Evolutionary conservation across 805 yeast genomes (phyloP), one percentile per base, ranked within the genome.

Genomic region (Jamesozyma jinghongensis): DNA sequence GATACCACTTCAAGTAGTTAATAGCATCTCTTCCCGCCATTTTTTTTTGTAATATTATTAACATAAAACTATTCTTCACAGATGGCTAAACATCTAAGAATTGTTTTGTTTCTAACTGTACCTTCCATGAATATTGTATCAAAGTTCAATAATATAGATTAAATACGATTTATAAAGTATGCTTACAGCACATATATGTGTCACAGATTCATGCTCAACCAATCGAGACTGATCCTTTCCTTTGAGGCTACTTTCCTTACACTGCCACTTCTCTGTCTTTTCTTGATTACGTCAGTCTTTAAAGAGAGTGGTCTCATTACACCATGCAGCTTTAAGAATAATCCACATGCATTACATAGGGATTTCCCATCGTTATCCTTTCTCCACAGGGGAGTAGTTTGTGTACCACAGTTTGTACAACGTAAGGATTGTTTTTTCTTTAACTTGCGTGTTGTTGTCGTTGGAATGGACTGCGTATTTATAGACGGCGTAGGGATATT

Each of bases 311-410:
- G 97, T 42, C 97, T 68, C 44, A 84, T 92, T 3, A 85, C 90
- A 7, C 97, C 97, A 55, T 90, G 97, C 17, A 88, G 68, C 60
- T 90, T 90, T 52, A 83, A 70, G 54, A 88, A 88, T 48, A 90
- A 67, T 0, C 97, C 97, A 65, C 97, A 88, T 0, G 97, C 97
- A 61, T 88, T 88, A 63, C 97, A 88, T 46, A 90, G 66, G 0
- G 96, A 92, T 53, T 84, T 80, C 1, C 97, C 97, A 44, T 78
- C 79, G 0, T 94, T 83, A 54, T 86, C 86, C 40, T 96, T 71
- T 51, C 97, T 69, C 97, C 97, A 90, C 20, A 90, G 61, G 2
- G 97, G 97, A 0, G 97, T 88, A 10, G 90, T 87, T 47, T 71
- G 75, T 0, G 97, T 88, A 49, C 79, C 80, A 61, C 97, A 88